Conservation (phyloP, 2,329 filamentous ascomycete species). For the Lachnellula occidentalis region DNA sequence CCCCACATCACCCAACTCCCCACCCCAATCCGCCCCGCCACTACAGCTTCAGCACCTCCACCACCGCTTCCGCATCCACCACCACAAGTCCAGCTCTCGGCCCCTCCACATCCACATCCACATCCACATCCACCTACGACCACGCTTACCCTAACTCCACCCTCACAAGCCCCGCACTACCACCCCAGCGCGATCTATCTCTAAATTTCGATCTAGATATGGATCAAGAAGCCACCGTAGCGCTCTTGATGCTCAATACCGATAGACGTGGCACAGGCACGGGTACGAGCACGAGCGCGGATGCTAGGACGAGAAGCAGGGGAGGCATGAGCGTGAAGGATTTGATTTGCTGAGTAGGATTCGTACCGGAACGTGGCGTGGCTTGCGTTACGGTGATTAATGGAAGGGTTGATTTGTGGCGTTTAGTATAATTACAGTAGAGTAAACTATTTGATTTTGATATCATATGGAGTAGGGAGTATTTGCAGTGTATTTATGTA, state of each 20-base stretch:
- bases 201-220: conserved; percentile 26
- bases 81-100: conserved; percentile 54
- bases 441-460: too few species aligned
- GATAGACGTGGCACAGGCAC: conserved; percentile 47
- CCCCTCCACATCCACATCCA: conserved; percentile 41
- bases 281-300: conserved; percentile 1
- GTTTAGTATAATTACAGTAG: too few species aligned
- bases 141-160: conserved; percentile 39
- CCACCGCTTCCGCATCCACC: conserved; percentile 8
- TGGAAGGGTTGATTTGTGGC: too few species aligned
- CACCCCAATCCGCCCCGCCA: conserved; percentile 37
- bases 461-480: too few species aligned
- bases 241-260: conserved; percentile 79
- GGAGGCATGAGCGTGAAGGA: conserved; percentile 49
- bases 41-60: conserved; percentile 43
- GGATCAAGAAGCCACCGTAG: conserved; percentile 66
- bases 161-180: conserved; percentile 53
- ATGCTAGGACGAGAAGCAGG: conserved; percentile 25
- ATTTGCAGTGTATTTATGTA: too few species aligned
- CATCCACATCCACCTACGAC: conserved; percentile 38
- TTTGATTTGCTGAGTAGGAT: conserved; percentile 41
- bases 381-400: too few species aligned
- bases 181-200: conserved; percentile 45
- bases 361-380: conserved; percentile 29
- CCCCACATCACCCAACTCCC: conserved; percentile 35